Percentiles rank a stretch among this genome's conserved stretches.
These are phyloP conservation scores for Ceratocystis cacaofunesta DNA, from an alignment of 2,329 filamentous ascomycete genomes.

Conservation along the genomic window DNA sequence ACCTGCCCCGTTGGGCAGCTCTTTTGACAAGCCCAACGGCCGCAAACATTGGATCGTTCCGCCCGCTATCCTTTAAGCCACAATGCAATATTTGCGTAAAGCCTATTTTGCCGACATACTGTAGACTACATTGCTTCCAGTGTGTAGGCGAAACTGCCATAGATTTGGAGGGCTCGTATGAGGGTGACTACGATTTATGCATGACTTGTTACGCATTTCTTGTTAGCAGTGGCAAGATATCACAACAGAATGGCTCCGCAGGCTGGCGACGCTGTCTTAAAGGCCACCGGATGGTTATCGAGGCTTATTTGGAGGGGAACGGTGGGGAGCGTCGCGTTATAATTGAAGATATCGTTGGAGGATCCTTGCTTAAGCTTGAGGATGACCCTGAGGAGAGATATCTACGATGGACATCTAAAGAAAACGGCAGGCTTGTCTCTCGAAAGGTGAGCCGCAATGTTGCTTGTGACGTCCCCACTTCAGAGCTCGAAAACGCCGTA, in stretches of 20 bases:
- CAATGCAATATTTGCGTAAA: conserved; percentile 66
- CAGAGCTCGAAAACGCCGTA: background rate
- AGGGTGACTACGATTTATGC: conserved; percentile 80
- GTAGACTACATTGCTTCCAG: conserved; percentile 64
- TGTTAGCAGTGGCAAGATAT: conserved; percentile 48
- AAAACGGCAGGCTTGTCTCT: conserved; percentile 5
- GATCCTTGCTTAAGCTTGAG: conserved; percentile 42
- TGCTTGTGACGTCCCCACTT: conserved; percentile 31
- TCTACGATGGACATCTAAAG: conserved; percentile 8
- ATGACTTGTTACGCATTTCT: conserved; percentile 59
- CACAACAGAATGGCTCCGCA: conserved; percentile 55
- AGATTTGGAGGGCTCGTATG: conserved; percentile 27
- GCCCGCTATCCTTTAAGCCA: conserved; percentile 55
- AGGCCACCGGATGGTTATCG: conserved; percentile 71
- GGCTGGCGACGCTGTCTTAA: conserved; percentile 74
- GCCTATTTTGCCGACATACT: conserved; percentile 52
- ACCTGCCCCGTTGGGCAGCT: conserved; percentile 31
- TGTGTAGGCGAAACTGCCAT: conserved; percentile 42
- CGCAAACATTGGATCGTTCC: conserved; percentile 40
- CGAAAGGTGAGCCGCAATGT: conserved; percentile 21
- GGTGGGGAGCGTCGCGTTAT: conserved; percentile 54
- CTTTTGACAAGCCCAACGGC: conserved; percentile 34
- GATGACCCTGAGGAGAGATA: background rate
- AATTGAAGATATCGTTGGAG: conserved; percentile 62
- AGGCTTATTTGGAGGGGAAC: conserved; percentile 57